Evolutionary conservation across 2,329 filamentous ascomycete species (phyloP).

Genomic region (Aspergillus novofumigatus): DNA sequence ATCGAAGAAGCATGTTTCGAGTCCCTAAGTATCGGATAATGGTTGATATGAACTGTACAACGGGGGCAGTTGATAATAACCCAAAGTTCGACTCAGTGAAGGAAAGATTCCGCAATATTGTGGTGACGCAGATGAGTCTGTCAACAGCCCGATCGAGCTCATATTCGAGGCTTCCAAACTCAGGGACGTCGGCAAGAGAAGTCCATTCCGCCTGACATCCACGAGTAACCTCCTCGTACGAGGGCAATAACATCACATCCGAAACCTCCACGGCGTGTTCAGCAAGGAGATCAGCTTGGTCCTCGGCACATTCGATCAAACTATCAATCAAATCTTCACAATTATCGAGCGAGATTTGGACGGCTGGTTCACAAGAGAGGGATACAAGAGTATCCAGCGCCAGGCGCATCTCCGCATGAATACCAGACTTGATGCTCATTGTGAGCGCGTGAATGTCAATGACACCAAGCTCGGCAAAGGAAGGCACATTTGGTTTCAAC

Average conservation of each 20-base stretch:
- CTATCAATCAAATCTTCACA: conserved; percentile 89
- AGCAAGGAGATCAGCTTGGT: conserved; percentile 77
- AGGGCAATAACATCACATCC: conserved; percentile 74
- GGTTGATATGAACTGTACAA: conserved; percentile 78
- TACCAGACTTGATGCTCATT: conserved; percentile 82
- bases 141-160: conserved; percentile 84
- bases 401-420: conserved; percentile 82
- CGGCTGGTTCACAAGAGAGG: conserved; percentile 61
- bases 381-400: conserved; percentile 79
- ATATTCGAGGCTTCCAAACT: conserved; percentile 72
- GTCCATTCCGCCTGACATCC: conserved; percentile 72
- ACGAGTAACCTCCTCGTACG: conserved; percentile 84
- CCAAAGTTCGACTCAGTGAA: conserved; percentile 76
- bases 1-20: conserved; percentile 78
- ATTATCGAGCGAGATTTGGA: conserved; percentile 64
- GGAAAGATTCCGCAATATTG: conserved; percentile 87
- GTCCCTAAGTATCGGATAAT: conserved; percentile 85
- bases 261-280: conserved; percentile 82
- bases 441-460: conserved; percentile 89
- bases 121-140: conserved; percentile 82
- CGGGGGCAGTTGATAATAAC: conserved; percentile 67
- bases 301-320: conserved; percentile 84
- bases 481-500: conserved; percentile 70
- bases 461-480: conserved; percentile 71
- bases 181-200: conserved; percentile 65